phyloP scores from a whole-genome alignment of 768 basidiomycete species.

The Mycena rosella region DNA sequence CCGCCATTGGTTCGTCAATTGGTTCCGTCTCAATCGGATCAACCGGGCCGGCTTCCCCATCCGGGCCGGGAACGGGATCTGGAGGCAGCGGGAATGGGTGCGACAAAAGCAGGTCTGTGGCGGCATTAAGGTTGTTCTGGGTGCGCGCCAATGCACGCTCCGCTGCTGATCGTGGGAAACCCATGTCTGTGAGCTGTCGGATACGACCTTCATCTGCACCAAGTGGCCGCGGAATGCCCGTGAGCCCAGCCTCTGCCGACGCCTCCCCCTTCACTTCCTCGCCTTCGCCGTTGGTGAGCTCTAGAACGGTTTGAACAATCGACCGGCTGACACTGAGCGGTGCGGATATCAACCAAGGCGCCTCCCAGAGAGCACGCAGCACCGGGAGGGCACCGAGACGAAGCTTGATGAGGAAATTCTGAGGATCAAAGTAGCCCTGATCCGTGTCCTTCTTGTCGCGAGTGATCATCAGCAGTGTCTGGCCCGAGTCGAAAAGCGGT shows the following conservation, averaged over 20 bases:
- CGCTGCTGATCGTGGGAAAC: slow-evolving; percentile 91
- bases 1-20: slow-evolving; percentile 20
- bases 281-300: slow-evolving; percentile 84
- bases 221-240: slow-evolving; percentile 49
- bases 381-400: slow-evolving; percentile 79
- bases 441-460: slow-evolving; percentile 87
- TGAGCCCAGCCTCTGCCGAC: slow-evolving; percentile 47
- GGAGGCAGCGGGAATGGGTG: slow-evolving; percentile 85
- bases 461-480: slow-evolving; percentile 78
- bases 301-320: slow-evolving; percentile 82
- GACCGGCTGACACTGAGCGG: slow-evolving; percentile 82
- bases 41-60: slow-evolving; percentile 26
- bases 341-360: slow-evolving; percentile 83
- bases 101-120: slow-evolving; percentile 87
- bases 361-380: slow-evolving; percentile 80
- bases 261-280: slow-evolving; percentile 73
- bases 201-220: slow-evolving; percentile 84
- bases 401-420: slow-evolving; percentile 88
- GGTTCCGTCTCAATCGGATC: slow-evolving; percentile 19
- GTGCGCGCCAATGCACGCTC: slow-evolving; percentile 87
- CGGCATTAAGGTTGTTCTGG: slow-evolving; percentile 89
- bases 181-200: slow-evolving; percentile 94
- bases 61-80: slow-evolving; percentile 65
- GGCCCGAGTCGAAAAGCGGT: slow-evolving; percentile 86
- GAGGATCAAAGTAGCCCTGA: slow-evolving; percentile 84